Base-by-base conservation (phyloP, 2,329 filamentous ascomycete species). In the Knoxdaviesia proteae region DNA sequence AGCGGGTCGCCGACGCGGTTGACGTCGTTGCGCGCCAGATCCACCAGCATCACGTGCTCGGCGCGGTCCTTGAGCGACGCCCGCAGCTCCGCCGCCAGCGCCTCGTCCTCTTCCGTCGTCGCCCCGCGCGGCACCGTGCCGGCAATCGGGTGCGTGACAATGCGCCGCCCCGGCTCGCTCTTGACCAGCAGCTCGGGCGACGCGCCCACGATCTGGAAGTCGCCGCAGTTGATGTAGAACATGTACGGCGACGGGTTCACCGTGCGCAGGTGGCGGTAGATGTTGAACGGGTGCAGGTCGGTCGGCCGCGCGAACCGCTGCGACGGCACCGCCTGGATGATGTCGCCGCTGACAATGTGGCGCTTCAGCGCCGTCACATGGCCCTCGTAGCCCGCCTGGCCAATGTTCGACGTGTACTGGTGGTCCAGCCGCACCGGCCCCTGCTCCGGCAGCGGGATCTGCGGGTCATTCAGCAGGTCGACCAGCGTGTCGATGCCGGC, bases 221-320 rank as follows among this genome's bases (percentile, higher is more conserved):
- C 80, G 46, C 73, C 71, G 62, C 88, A 96, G 58, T 90, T 77
- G 47, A 98, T 74, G 62, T 87, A 98, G 67, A 98, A 98, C 34
- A 98, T 75, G 61, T 98, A 98, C 0, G 90, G 90, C 6, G 86
- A 94, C 0, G 90, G 90, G 57, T 98, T 98, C 54, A 96, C 83
- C n/a, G 84, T 94, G 48, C 90, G 83, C 35, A 98, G 71, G 57
- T 94, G 84, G 43, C 88, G 77, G 68, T 96, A 98, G 53, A 98
- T 83, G 65, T 96, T 98, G 69, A 96, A 98, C 0, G 90, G 88
- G 59, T 98, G 90, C 38, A 98, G 67, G 44, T 74, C 77, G 3
- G 90, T 98, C 9, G 87, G 87, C 32, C 88, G 74, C 6, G 87
- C 79, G 55, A 96, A 83, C 42, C 90, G 77, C 62, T 98, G 90